Conservation (phyloP, 2,329 filamentous ascomycete species). For the Botrytis pseudocinerea region DNA sequence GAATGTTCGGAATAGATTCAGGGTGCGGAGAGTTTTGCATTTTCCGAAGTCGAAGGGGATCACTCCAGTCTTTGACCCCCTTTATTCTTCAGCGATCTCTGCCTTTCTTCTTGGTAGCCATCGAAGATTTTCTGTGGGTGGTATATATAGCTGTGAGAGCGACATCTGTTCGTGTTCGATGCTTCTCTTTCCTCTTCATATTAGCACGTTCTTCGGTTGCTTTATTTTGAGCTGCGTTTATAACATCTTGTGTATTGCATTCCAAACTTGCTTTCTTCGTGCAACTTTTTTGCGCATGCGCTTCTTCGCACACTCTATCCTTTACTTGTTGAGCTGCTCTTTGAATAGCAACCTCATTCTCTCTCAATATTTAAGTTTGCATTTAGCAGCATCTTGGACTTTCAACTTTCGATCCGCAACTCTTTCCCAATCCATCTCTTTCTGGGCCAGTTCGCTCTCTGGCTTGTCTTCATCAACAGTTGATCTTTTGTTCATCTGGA, state of each 20-base stretch:
- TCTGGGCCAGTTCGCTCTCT: not conserved
- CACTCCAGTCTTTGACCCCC: not conserved
- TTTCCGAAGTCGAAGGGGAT: not conserved
- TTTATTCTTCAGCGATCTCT: not conserved
- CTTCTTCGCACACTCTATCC: not conserved
- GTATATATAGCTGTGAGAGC: not conserved
- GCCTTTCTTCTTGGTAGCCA: not conserved
- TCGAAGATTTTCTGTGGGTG: not conserved
- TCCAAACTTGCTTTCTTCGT: not conserved
- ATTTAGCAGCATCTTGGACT: not conserved
- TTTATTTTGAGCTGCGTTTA: not conserved
- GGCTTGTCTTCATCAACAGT: accelerated
- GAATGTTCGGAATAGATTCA: not conserved
- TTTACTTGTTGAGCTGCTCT: not conserved
- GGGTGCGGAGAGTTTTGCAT: accelerated
- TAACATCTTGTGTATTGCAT: not conserved
- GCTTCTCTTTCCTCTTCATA: not conserved
- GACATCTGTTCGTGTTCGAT: not conserved
- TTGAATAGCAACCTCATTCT: not conserved
- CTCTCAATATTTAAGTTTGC: not conserved
- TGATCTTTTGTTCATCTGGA: not conserved
- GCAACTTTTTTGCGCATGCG: not conserved
- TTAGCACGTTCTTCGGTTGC: not conserved
- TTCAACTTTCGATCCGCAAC: not conserved
- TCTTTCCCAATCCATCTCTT: not conserved